Evolutionary conservation across 176 grass and related monocot genomes (phyloP), one percentile per base, ranked within the genome.

Genomic region (Cenchrus fungigraminus): DNA sequence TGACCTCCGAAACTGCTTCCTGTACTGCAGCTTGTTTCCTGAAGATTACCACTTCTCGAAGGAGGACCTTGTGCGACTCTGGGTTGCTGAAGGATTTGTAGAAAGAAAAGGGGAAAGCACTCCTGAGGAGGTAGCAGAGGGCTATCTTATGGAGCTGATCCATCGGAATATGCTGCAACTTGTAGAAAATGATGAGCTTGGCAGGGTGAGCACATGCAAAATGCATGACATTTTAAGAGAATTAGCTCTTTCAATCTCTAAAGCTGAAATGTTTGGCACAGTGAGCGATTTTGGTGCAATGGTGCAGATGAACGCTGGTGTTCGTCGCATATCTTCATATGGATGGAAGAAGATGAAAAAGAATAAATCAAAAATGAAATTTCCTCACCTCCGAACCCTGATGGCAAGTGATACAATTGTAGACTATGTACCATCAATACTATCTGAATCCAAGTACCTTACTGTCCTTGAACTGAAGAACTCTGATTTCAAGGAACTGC

Each of bases 71-170:
- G 47, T 88, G 17, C 25, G 73, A 8, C 76, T 72, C 9, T 88
- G 79, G 86, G 64, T 88, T 83, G 86, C 79, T 12, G 79, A 88
- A 88, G 65, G 76, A 29, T 86, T 87, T 82, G 55, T 87, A 15
- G 55, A 9, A 54, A 74, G 73, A 51, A 76, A 74, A 56, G 62
- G 70, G 56, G 25, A 53, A 4, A 83, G 34, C 17, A 68, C 79
- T 47, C 19, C 57, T 40, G 80, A 88, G 67, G 80, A 88, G 53
- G 80, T 77, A 29, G 71, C 71, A 73, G 71, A 73, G 71, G 71
- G 31, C 56, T 78, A 78, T 78, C 12, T 62, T 28, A 56, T 4
- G 0, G 75, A 78, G 20, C 40, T 78, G 20, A 78, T 78, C 40
- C 75, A 25, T 42, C 57, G 75, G 12, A 59, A 59, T 25, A 61